phyloP scores from a whole-genome alignment of 345 rosid species.

The Eucalyptus brandiana region DNA sequence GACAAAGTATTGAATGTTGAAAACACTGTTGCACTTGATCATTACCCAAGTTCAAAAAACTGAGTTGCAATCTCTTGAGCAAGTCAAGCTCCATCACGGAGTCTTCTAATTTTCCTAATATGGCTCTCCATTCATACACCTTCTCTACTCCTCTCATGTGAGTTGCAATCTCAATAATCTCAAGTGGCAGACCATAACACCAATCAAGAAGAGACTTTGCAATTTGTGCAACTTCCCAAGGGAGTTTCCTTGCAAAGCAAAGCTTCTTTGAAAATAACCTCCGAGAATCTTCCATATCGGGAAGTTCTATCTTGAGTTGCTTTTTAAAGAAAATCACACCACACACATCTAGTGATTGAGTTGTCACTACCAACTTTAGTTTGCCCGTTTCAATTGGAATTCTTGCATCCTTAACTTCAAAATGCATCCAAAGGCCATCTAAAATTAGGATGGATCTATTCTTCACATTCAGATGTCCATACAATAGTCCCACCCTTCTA shows the following conservation, averaged over 20 bases:
- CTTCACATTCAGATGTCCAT: background rate
- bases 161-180: background rate
- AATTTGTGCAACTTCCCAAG: background rate
- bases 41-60: background rate
- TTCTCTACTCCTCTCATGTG: constrained; percentile 2
- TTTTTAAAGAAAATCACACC: accelerated
- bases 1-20: constrained; percentile 3
- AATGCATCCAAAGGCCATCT: background rate
- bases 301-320: too few species aligned
- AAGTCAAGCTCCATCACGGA: background rate
- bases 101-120: background rate
- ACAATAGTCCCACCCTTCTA: background rate
- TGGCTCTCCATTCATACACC: background rate
- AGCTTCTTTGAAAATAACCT: background rate
- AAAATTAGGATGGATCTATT: background rate
- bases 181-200: constrained; percentile 9
- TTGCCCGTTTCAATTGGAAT: background rate
- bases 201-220: background rate
- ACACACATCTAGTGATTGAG: background rate
- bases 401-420: background rate
- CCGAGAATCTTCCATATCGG: background rate
- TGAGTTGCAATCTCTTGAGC: background rate
- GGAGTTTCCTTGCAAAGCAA: background rate
- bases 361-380: background rate
- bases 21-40: constrained; percentile 3